Evolutionary conservation across 2,329 filamentous ascomycete species (phyloP).

Genomic region (Aspergillus ibericus): DNA sequence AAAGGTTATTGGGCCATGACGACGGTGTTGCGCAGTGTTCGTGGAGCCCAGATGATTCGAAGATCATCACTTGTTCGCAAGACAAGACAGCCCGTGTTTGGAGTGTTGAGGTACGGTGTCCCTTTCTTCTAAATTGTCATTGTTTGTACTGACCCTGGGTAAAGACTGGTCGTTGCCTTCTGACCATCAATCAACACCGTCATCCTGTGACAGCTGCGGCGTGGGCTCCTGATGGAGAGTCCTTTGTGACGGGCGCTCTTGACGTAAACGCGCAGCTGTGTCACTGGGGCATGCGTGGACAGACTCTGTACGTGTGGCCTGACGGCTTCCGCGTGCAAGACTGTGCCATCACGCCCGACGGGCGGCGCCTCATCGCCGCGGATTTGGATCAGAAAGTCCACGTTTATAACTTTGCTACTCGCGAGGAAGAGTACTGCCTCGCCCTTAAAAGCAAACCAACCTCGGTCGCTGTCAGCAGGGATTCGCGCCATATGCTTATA

Average conservation of each 20-base stretch:
- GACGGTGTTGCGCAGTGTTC: constrained; percentile 74
- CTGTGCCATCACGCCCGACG: constrained; percentile 78
- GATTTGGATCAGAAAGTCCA: constrained; percentile 70
- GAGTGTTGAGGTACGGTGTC: constrained; percentile 61
- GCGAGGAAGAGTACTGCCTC: constrained; percentile 73
- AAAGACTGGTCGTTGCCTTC: constrained; percentile 64
- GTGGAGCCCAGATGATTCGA: constrained; percentile 90
- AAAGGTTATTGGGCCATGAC: constrained; percentile 65
- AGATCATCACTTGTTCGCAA: constrained; percentile 78
- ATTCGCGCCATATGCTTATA: constrained; percentile 78
- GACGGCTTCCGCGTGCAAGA: constrained; percentile 77
- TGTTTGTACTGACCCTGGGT: constrained; percentile 13
- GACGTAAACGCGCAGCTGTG: constrained; percentile 67
- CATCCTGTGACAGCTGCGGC: constrained; percentile 85
- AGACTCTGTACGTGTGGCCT: constrained; percentile 65
- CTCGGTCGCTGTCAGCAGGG: constrained; percentile 76
- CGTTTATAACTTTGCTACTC: constrained; percentile 77
- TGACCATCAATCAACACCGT: constrained; percentile 68
- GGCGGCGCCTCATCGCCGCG: constrained; percentile 75
- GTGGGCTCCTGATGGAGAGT: constrained; percentile 78
- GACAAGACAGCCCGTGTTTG: constrained; percentile 75
- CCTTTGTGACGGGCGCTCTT: constrained; percentile 77
- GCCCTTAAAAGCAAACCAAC: constrained; percentile 69
- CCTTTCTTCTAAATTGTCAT: neutral
- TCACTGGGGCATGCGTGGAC: constrained; percentile 67